Evolutionary conservation across 2,329 filamentous ascomycete genomes (phyloP).

Genomic region (Trichoderma arundinaceum): DNA sequence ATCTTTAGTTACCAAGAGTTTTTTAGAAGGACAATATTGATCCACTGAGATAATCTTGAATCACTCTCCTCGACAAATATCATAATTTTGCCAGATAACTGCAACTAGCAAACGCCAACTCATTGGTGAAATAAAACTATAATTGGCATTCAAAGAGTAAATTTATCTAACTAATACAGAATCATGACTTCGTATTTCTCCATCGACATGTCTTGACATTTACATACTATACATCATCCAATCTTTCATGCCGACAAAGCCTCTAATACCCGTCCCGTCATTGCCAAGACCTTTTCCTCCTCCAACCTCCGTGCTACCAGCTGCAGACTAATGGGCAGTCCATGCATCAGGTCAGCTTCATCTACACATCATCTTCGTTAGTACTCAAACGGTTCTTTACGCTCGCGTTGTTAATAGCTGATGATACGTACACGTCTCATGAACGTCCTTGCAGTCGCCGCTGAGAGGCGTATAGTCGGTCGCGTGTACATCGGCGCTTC

Average conservation of each 20-base stretch:
- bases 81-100: too few relatives aligned
- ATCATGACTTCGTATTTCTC: not conserved
- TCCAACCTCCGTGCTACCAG: constrained; percentile 51
- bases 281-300: constrained; percentile 49
- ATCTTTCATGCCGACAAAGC: constrained; percentile 27
- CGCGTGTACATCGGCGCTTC: constrained; percentile 45
- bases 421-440: constrained; percentile 50
- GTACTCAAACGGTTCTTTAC: not conserved
- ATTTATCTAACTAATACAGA: not conserved
- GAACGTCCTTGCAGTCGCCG: constrained; percentile 46
- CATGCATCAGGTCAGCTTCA: constrained; percentile 48
- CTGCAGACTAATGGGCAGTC: constrained; percentile 52
- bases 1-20: too few relatives aligned
- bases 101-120: too few relatives aligned
- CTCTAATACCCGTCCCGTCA: constrained; percentile 40
- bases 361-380: constrained; percentile 40
- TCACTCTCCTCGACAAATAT: too few relatives aligned
- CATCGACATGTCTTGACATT: not conserved
- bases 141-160: not conserved
- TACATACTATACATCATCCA: not conserved
- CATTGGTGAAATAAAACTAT: too few relatives aligned
- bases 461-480: constrained; percentile 45
- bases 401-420: not conserved
- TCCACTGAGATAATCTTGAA: too few relatives aligned
- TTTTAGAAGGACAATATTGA: too few relatives aligned